Conservation (phyloP, 306 rosid genomes). For the Rosa chinensis region DNA sequence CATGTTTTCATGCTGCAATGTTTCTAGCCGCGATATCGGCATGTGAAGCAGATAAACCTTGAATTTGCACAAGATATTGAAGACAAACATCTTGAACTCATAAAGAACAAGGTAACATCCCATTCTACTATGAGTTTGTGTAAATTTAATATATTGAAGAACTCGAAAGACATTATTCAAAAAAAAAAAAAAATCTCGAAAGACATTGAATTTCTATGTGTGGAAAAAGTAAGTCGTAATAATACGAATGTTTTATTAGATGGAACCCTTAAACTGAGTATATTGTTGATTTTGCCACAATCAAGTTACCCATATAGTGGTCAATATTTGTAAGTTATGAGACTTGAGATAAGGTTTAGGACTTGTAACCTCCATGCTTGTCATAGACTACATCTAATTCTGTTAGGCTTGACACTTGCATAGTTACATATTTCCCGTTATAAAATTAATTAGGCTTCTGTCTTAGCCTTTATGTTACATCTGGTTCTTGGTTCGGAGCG, state of each 20-base stretch:
- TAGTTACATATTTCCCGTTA: not conserved
- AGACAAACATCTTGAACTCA: slow-evolving; percentile 61
- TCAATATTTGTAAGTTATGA: not conserved
- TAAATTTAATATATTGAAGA: not conserved
- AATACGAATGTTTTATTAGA: not conserved
- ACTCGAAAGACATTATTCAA: not conserved
- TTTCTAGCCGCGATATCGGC: slow-evolving; percentile 60
- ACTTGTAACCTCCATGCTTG: not conserved
- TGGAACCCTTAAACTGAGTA: not conserved
- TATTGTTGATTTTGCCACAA: not conserved
- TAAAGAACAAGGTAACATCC: slow-evolving; percentile 57
- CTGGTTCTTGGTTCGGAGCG: not conserved
- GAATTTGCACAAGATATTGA: slow-evolving; percentile 79
- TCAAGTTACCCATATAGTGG: not conserved
- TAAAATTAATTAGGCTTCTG: not conserved
- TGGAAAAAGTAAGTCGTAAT: not conserved
- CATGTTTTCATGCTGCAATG: slow-evolving; percentile 15
- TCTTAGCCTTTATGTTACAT: not conserved
- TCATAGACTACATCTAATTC: not conserved
- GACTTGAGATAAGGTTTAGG: not conserved
- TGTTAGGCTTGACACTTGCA: not conserved
- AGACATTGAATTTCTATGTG: not conserved
- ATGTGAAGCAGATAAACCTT: slow-evolving; percentile 60
- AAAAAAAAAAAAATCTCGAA: not conserved
- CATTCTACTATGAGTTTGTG: not conserved